Evolutionary conservation across 2,329 filamentous ascomycete genomes (phyloP), one percentile per base, ranked within the genome.

Genomic region (Stachybotrys elegans): DNA sequence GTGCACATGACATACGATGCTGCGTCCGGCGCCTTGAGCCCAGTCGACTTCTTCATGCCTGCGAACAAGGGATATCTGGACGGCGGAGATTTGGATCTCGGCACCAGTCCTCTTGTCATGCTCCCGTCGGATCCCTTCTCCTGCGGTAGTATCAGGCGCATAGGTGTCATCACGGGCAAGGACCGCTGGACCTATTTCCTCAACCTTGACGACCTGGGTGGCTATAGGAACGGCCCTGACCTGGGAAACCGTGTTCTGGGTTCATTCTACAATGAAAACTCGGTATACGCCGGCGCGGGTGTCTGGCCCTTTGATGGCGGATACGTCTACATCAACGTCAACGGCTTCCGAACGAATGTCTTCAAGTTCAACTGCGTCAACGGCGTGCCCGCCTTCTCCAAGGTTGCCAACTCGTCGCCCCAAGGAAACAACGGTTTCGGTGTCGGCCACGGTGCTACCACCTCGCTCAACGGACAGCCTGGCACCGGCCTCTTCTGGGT

Each of bases 311-410:
- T 40, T n/a, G 38, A 40, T 9, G 38, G 38, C 38, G 38, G 38
- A 11, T 40, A 40, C n/a, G 38, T 40, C 22, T 40, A 27, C 22
- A 20, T 40, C 38, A 40, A 40, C 38, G 38, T 40, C n/a, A 40
- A 27, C 20, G 38, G 38, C 16, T 40, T 40, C 38, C 14, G 17
- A 23, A 40, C 38, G 20, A 29, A 13, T 17, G 38, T 40, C n/a
- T 40, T 40, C 38, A 40, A 40, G 38, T 40, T 40, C 38, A 40
- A 40, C 38, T 40, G 38, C 22, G 38, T 40, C 38, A 40, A 40
- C 38, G 38, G 38, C 22, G 38, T 40, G 16, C 38, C 38, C 12
- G 38, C 38, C 8, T 40, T 40, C 23, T 27, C 38, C 23, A 40
- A 40, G 38, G 38, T 40, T 2, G 38, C 38, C 22, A 23, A 40